Evolutionary conservation across 2,329 filamentous ascomycete genomes (phyloP), one percentile per base, ranked within the genome.

Genomic region (Colletotrichum camelliae): DNA sequence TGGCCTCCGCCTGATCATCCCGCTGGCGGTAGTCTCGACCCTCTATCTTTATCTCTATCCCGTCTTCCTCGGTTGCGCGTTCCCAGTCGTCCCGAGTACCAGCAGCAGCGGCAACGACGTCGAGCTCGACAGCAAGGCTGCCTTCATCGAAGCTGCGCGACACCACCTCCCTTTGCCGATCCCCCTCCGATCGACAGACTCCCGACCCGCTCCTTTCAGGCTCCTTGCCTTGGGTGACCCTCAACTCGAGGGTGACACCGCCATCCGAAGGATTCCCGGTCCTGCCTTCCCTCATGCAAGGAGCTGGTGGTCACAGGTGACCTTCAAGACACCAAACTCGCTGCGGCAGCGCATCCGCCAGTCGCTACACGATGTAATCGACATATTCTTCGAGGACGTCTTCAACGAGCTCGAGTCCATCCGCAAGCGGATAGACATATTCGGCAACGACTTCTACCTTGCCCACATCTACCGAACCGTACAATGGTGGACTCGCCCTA

Each of bases 371-470:
- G 91, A 93, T 77, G 75, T 90, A 0, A 84, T 93, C 70, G 92
- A 93, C 78, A 85, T 95, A 39, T 87, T 89, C 77, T 87, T 91
- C 75, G 89, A 93, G 73, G 96, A 98, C 82, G 85, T 96, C 3
- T 92, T 92, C 8, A 90, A 91, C 78, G 88, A 93, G 21, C 79
- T 96, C 66, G 88, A 92, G 79, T 93, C 92, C 1, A 87, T 90
- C 67, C 91, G 95, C 78, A 99, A 99, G 86, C 90, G 91, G 21
- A 84, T 99, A 79, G 97, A 99, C 84, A 90, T 98, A 3, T 91
- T 96, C 81, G 97, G 97, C 5, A 99, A 99, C 84, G 97, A 99
- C 85, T 95, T 93, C 81, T 99, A 98, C 84, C 91, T 99, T 37
- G 95, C 94, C 24, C 97, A 99, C 83, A 96, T 98, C 74, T 98